Evolutionary conservation across 139 green algal species (phyloP).

Genomic region (Coelastrella sp.): DNA sequence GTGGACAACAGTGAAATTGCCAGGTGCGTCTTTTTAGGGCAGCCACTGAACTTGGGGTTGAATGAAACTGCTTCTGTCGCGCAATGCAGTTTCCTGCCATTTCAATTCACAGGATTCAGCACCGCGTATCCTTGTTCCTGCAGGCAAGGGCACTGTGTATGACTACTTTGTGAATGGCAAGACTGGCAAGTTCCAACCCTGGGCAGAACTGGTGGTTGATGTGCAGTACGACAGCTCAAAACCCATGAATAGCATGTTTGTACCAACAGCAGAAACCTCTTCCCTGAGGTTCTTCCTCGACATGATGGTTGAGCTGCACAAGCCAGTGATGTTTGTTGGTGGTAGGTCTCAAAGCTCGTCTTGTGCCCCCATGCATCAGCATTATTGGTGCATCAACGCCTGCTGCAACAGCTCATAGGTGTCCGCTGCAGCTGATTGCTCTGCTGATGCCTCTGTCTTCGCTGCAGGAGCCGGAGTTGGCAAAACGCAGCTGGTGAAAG

Average conservation of each 20-base stretch:
- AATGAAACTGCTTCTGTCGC: too few species aligned
- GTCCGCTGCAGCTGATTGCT: too few species aligned
- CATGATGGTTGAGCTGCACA: constrained; percentile 82
- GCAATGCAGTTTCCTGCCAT: too few species aligned
- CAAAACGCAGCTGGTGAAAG: constrained; percentile 94
- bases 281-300: constrained; percentile 90
- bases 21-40: too few species aligned
- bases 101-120: too few species aligned
- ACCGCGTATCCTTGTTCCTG: neutral
- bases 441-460: neutral
- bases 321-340: constrained; percentile 95
- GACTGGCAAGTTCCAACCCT: constrained; percentile 87
- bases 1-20: too few species aligned
- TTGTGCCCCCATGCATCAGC: too few species aligned
- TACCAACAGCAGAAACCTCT: constrained; percentile 88
- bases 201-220: constrained; percentile 86
- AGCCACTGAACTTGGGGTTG: too few species aligned
- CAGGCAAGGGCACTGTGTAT: constrained; percentile 84
- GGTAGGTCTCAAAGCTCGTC: too few species aligned
- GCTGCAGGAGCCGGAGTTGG: constrained; percentile 67
- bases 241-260: constrained; percentile 72
- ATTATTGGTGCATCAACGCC: too few species aligned
- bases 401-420: too few species aligned
- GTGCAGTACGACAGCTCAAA: constrained; percentile 76
- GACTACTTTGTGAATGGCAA: constrained; percentile 93